These are phyloP conservation scores for Calocybe cyanea DNA, from an alignment of 768 basidiomycete species.

Conservation along the genomic window DNA sequence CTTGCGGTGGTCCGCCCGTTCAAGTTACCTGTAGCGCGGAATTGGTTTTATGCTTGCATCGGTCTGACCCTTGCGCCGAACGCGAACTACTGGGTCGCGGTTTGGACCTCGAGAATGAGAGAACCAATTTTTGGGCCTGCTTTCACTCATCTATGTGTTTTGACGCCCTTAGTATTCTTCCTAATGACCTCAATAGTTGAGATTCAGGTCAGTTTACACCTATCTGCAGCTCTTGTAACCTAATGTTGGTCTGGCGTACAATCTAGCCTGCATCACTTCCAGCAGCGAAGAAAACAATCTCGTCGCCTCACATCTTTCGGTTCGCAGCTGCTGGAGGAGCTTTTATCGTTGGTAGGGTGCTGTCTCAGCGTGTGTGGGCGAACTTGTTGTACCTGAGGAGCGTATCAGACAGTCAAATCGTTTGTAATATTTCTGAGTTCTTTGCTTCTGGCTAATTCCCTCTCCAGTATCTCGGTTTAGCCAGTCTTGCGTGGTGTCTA, in stretches of 20 bases:
- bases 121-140: conserved; percentile 56
- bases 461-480: conserved; percentile 27
- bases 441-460: neutral
- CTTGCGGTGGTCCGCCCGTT: conserved; percentile 37
- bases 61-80: conserved; percentile 49
- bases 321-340: conserved; percentile 22
- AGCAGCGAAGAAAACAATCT: conserved; percentile 5
- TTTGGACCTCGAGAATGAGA: conserved; percentile 50
- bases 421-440: conserved; percentile 18
- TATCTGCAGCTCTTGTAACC: neutral
- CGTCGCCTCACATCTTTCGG: conserved; percentile 15
- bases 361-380: conserved; percentile 30
- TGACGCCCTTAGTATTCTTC: conserved; percentile 54
- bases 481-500: conserved; percentile 25
- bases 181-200: conserved; percentile 43
- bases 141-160: conserved; percentile 50
- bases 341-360: conserved; percentile 21
- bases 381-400: conserved; percentile 20
- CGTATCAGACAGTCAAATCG: conserved; percentile 38
- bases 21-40: conserved; percentile 26
- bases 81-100: conserved; percentile 64
- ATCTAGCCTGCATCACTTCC: conserved; percentile 9
- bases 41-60: conserved; percentile 34
- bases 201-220: conserved; percentile 19
- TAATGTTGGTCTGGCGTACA: neutral